These are phyloP conservation scores for Vachellia collinsii DNA, from an alignment of 306 rosid species.

Conservation along the genomic window DNA sequence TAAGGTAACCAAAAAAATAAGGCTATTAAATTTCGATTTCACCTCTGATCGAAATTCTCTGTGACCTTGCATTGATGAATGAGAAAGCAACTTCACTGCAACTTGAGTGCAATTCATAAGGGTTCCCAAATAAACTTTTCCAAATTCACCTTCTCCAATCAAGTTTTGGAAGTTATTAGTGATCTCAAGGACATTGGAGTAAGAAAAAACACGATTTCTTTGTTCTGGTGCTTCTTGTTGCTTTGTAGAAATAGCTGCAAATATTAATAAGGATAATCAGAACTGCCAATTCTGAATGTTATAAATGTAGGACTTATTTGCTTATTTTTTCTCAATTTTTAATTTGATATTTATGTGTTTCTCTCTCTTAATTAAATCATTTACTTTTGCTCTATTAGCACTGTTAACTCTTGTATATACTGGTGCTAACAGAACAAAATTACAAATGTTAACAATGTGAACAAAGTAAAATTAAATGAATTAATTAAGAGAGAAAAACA, in stretches of 20 bases:
- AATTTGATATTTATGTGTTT: no score
- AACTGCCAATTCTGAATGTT: no score
- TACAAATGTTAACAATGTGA: no score
- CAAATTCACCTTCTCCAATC: slow-evolving; percentile 51
- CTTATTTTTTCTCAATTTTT: no score
- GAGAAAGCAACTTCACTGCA: slow-evolving; percentile 45
- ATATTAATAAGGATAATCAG: not conserved
- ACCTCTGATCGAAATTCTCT: slow-evolving; percentile 42
- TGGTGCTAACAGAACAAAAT: no score
- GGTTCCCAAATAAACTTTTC: slow-evolving; percentile 37
- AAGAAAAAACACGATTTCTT: slow-evolving; percentile 33
- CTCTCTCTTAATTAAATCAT: no score
- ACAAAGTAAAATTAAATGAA: no score
- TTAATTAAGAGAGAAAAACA: no score
- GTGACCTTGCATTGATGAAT: slow-evolving; percentile 41
- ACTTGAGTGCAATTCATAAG: slow-evolving; percentile 36
- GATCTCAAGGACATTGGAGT: slow-evolving; percentile 31
- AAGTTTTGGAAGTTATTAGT: slow-evolving; percentile 35
- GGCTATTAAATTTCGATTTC: not conserved
- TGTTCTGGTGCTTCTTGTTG: not conserved
- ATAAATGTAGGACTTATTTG: no score
- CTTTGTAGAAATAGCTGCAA: slow-evolving; percentile 2
- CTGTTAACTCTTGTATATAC: no score
- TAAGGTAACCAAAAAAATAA: not conserved
- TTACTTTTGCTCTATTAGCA: no score